phyloP scores from a whole-genome alignment of 805 yeast genomes.

The Zygoascus flipseniorum region DNA sequence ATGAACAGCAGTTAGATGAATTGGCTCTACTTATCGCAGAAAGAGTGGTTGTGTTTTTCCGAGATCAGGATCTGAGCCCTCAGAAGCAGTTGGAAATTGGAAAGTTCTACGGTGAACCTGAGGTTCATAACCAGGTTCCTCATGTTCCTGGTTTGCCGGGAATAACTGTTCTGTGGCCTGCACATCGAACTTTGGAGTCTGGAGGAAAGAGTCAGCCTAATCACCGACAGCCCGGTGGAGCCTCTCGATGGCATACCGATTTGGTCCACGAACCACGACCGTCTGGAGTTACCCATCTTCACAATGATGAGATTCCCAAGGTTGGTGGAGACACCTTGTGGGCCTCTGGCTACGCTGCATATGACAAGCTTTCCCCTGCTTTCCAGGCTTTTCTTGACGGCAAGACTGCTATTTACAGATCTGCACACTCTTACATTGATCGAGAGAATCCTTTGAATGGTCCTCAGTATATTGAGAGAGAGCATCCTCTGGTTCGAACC shows the following conservation, averaged over 20 bases:
- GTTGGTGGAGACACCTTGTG: slow-evolving; percentile 50
- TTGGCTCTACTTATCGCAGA: slow-evolving; percentile 39
- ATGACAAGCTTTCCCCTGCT: slow-evolving; percentile 42
- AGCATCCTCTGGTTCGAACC: slow-evolving; percentile 54
- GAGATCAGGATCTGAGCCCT: slow-evolving; percentile 34
- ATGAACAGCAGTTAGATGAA: slow-evolving; percentile 22
- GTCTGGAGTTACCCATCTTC: slow-evolving; percentile 61
- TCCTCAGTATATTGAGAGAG: slow-evolving; percentile 19
- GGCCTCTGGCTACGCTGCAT: slow-evolving; percentile 47
- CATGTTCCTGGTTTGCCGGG: slow-evolving; percentile 24
- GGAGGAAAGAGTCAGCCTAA: slow-evolving; percentile 21
- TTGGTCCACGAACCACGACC: slow-evolving; percentile 70
- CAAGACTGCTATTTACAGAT: slow-evolving; percentile 47
- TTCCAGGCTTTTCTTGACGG: slow-evolving; percentile 41
- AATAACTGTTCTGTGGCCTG: slow-evolving; percentile 15
- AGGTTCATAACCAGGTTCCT: slow-evolving; percentile 22
- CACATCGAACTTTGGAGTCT: slow-evolving; percentile 21
- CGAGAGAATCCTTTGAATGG: slow-evolving; percentile 23
- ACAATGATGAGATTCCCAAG: slow-evolving; percentile 51
- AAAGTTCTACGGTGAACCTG: slow-evolving; percentile 21
- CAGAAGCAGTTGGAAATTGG: slow-evolving; percentile 26
- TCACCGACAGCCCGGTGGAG: slow-evolving; percentile 11
- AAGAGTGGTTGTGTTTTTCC: slow-evolving; percentile 44
- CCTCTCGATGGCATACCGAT: slow-evolving; percentile 58
- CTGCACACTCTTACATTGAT: slow-evolving; percentile 14